Base-by-base conservation (phyloP, 23 red algal genomes). In the Gracilariopsis chorda region DNA sequence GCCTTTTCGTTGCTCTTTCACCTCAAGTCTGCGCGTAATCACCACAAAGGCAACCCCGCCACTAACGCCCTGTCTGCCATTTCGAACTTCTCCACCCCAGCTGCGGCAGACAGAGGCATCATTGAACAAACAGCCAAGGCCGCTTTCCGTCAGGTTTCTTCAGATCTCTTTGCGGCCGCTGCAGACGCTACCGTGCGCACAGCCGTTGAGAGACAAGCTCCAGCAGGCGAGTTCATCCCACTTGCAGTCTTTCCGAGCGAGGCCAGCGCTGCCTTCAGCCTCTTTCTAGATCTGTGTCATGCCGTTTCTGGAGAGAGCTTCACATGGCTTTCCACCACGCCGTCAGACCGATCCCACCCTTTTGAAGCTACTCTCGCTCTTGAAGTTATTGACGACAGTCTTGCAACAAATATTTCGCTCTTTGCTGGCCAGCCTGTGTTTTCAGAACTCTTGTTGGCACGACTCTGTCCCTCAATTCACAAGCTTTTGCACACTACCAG, bases 61-160 rank as follows among this genome's bases (percentile, higher is more conserved):
- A 29, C 67, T 16, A 58, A 41, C 42, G 63, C 84, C 20, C 48
- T 88, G 47, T 88, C 84, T 44, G 84, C 67, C 47, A 88, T 77
- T 16, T 88, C 84, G 47, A 42, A 88, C 23, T 49, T 88, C 47
- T 71, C 63, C 14, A 20, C 49, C 21, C 9, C 20, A 7, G 5
- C 67, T 0, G 4, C 36, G 0, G 55, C 23, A 20, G 75, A 57
- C 25, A 23, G 24, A n/a, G 92, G 73, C 56, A 74, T 94, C 77
- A 87, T 94, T 37, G 92, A 94, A 51, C 44, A 82, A 1, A 94
- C 83, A n/a, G 60, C 59, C 47, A 71, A 94, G 29, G 92, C 92
- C 7, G 92, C 84, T 34, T 94, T 94, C 48, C 92, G 92, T 17
- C 80, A 87, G 63, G 62, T 78, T 36, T 78, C 77, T 14, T 86